Evolutionary conservation across 805 yeast genomes (phyloP).

Genomic region (Wickerhamiella hasegawae): DNA sequence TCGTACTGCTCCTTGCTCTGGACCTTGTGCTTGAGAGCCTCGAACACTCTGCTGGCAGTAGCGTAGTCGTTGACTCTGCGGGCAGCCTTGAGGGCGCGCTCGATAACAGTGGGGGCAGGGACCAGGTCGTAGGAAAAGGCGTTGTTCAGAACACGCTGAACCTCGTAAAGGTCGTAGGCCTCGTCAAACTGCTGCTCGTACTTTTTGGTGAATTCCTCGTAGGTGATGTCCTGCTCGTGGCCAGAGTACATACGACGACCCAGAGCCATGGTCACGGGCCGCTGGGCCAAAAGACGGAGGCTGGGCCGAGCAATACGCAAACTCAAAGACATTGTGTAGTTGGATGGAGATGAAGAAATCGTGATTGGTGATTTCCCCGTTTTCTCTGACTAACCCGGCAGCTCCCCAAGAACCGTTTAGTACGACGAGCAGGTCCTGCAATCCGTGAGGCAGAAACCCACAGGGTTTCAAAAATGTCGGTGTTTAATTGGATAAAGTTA

Average conservation of each 20-base stretch:
- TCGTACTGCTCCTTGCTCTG: constrained; percentile 87
- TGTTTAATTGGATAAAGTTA: too few relatives aligned
- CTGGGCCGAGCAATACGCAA: constrained; percentile 1
- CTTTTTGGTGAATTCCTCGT: constrained; percentile 25
- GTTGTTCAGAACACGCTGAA: constrained; percentile 89
- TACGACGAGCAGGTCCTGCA: too few relatives aligned
- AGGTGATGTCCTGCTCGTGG: constrained; percentile 11
- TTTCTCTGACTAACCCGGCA: too few relatives aligned
- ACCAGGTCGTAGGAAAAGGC: constrained; percentile 97
- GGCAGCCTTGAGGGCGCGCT: constrained; percentile 91
- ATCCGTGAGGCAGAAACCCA: too few relatives aligned
- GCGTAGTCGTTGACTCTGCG: constrained; percentile 99
- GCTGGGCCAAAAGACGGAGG: too few relatives aligned
- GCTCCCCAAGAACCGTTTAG: too few relatives aligned
- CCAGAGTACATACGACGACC: constrained; percentile 9
- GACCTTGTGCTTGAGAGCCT: constrained; percentile 87
- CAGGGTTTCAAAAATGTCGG: too few relatives aligned
- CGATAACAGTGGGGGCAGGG: constrained; percentile 92
- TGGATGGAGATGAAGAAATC: background rate
- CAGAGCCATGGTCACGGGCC: background rate
- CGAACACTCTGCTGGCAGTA: constrained; percentile 96
- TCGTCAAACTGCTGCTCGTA: constrained; percentile 93
- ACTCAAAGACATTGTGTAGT: background rate
- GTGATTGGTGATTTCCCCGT: background rate
- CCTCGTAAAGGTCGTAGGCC: constrained; percentile 77